Base-by-base conservation (phyloP, 768 basidiomycete species). In the Leccinum uliginosum region DNA sequence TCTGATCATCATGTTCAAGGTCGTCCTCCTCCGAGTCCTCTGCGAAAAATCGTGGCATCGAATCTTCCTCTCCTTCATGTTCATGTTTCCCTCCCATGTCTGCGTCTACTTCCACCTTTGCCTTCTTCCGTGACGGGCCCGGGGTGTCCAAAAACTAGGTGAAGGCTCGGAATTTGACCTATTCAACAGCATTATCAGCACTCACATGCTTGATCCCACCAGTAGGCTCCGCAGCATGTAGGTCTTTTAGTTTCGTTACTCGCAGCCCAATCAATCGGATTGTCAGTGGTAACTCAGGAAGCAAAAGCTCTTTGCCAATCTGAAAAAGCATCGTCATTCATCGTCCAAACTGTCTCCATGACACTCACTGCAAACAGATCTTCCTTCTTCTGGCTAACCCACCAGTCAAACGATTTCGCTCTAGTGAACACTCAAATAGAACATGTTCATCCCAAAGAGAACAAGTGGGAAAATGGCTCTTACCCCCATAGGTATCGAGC, bases 261-360 rank as follows among this genome's bases (percentile, higher is more conserved):
- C 95, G 78, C 26, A 99, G 74, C 6, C 96, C 96, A 60, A 99
- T 87, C 21, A 99, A 76, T 30, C 96, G 81, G 23, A 98, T 74
- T 29, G 80, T 83, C 27, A 95, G 69, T 1, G 93, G 93, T 34
- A 90, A 72, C 70, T 95, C 93, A 7, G 87, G 81, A 55, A 86
- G 77, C 14, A 99, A 76, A 12, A 98, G 78, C 54, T 91, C 89
- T 62, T 87, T 86, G 7, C 93, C 95, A 51, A 84, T 84, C 84
- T 93, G 66, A 24, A 54, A 53, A 35, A 55, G 51, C n/a, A 60
- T 27, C 19, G 58, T 21, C 43, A 26, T 50, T 30, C 32, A 54
- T 60, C 26, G 35, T 48, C 21, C 6, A 48, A 38, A 27, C 23
- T 49, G 5, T 23, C 3, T 24, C 2, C 49, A 53, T 21, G 29